Percentiles rank a stretch among this genome's conserved stretches.
Conservation (phyloP, 495 filamentous ascomycete genomes). For the Pyronema domesticum region DNA sequence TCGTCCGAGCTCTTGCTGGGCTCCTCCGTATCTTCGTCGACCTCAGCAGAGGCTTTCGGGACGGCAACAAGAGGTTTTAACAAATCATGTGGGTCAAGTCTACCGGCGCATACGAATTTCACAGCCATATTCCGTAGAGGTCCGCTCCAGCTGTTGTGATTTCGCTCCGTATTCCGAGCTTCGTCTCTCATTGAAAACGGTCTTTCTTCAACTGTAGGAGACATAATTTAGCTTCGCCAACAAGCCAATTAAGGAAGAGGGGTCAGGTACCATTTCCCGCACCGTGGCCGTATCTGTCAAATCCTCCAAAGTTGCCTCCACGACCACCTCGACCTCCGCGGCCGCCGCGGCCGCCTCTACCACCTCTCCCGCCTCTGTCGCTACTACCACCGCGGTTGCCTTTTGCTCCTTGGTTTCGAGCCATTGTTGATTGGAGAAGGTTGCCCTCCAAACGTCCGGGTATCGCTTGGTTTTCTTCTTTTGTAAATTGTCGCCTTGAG, state of each 20-base stretch:
- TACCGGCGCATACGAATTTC: conserved; percentile 55
- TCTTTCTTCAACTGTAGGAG: too few relatives aligned
- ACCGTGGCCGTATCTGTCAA: not conserved
- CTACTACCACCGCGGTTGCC: conserved; percentile 9
- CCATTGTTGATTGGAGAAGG: not conserved
- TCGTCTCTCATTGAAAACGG: conserved; percentile 52
- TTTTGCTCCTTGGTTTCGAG: not conserved
- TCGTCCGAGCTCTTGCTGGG: too few relatives aligned
- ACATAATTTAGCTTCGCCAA: too few relatives aligned
- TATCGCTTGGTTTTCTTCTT: not conserved
- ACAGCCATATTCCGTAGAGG: conserved; percentile 32
- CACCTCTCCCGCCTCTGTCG: conserved; percentile 1
- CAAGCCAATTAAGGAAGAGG: too few relatives aligned
- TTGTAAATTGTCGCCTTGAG: not conserved
- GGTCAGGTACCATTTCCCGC: too few relatives aligned
- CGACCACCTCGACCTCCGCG: not conserved
- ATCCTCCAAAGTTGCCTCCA: not conserved
- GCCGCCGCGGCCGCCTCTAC: conserved; percentile 2
- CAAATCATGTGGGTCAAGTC: conserved; percentile 31
- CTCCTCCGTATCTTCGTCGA: not conserved
- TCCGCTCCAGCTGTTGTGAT: conserved; percentile 30
- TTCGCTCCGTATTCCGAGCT: conserved; percentile 54
- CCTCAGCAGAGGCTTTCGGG: not conserved
- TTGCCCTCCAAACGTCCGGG: not conserved
- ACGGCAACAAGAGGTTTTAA: conserved; percentile 18